Conservation (phyloP, 179 eudicot species). For the Kewa caespitosa region DNA sequence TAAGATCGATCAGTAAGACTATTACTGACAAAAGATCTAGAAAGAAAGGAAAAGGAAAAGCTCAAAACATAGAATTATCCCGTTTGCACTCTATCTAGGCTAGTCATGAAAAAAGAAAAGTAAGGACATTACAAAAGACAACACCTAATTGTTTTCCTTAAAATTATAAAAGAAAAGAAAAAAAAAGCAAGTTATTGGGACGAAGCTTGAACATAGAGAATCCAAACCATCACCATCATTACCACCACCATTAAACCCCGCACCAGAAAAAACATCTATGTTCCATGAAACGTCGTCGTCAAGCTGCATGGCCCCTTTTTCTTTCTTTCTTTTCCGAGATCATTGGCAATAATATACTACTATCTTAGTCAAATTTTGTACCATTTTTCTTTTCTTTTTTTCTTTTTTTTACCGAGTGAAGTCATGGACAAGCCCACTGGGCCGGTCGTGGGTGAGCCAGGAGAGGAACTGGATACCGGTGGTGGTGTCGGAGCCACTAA, state of each 20-base stretch:
- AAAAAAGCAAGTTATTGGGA: slow-evolving; percentile 28
- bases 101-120: slow-evolving; percentile 7
- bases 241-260: slow-evolving; percentile 4
- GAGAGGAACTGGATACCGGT: slow-evolving; percentile 51
- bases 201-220: slow-evolving; percentile 28
- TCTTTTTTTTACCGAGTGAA: slow-evolving; percentile 39
- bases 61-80: slow-evolving; percentile 27
- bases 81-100: slow-evolving; percentile 34
- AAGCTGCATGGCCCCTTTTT: slow-evolving; percentile 24
- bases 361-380: not conserved
- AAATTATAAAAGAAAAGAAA: not conserved
- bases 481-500: slow-evolving; percentile 33
- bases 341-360: slow-evolving; percentile 6
- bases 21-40: slow-evolving; percentile 23
- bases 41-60: slow-evolving; percentile 3
- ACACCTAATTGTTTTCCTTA: not conserved
- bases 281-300: slow-evolving; percentile 39
- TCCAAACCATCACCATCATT: slow-evolving; percentile 38
- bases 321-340: slow-evolving; percentile 20
- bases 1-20: not conserved
- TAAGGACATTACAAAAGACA: slow-evolving; percentile 1
- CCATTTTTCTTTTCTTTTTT: not conserved
- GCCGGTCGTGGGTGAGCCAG: slow-evolving; percentile 65
- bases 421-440: slow-evolving; percentile 58
- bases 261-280: slow-evolving; percentile 8